phyloP scores from a whole-genome alignment of 495 filamentous ascomycete species.

The Hypoxylon fragiforme region DNA sequence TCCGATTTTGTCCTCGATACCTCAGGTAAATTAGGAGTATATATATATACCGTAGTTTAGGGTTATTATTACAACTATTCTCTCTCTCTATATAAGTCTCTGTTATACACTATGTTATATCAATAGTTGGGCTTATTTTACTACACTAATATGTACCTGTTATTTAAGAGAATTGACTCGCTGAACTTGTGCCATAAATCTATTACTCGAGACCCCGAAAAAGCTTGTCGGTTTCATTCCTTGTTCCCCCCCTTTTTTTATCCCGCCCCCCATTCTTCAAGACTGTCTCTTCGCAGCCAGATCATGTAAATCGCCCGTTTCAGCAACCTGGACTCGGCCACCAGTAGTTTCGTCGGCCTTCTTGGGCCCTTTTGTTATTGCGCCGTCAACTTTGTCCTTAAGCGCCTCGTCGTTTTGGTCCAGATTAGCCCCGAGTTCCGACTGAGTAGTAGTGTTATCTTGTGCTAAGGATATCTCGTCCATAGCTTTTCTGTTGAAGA shows the following conservation, averaged over 20 bases:
- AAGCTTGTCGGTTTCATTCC: not conserved
- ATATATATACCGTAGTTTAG: no score
- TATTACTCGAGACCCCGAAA: not conserved
- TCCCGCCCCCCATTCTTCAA: not conserved
- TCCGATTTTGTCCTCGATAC: slow-evolving; percentile 26
- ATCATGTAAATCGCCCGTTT: slow-evolving; percentile 38
- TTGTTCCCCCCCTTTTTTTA: not conserved
- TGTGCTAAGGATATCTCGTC: slow-evolving; percentile 23
- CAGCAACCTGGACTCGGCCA: slow-evolving; percentile 33
- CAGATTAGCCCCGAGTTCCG: slow-evolving; percentile 20
- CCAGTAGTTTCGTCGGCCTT: slow-evolving; percentile 27
- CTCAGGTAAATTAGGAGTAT: slow-evolving; percentile 33
- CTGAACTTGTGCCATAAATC: no score
- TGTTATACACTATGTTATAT: no score
- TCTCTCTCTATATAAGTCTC: not conserved
- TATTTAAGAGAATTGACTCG: no score
- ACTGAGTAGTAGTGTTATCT: slow-evolving; percentile 17
- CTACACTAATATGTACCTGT: no score
- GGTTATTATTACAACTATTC: slow-evolving; percentile 20
- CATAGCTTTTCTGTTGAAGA: slow-evolving; percentile 23
- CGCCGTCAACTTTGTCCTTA: slow-evolving; percentile 37
- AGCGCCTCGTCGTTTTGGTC: slow-evolving; percentile 24
- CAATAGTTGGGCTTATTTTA: no score
- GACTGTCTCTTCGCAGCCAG: slow-evolving; percentile 30
- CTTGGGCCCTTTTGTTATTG: slow-evolving; percentile 27